phyloP scores from a whole-genome alignment of 768 basidiomycete species.

The Coprinopsis marcescibilis region DNA sequence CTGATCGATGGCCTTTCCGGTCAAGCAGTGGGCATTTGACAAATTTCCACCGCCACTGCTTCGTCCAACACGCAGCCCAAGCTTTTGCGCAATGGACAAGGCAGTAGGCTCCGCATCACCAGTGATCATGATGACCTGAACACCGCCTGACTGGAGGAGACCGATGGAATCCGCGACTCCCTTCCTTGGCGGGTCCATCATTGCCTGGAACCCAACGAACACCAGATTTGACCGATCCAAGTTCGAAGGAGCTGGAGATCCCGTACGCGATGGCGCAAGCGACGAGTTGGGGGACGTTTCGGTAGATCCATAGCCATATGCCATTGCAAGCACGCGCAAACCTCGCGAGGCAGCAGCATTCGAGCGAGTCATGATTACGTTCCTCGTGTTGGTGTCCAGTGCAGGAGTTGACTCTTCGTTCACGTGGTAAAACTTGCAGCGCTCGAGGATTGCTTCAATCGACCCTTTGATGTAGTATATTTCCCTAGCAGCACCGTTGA shows the following conservation, averaged over 20 bases:
- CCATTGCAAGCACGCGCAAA: slow-evolving; percentile 87
- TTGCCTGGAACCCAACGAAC: slow-evolving; percentile 91
- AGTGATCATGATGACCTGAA: slow-evolving; percentile 98
- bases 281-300: slow-evolving; percentile 29
- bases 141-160: slow-evolving; percentile 75
- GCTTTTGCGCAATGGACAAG: slow-evolving; percentile 76
- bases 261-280: slow-evolving; percentile 22
- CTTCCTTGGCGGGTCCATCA: slow-evolving; percentile 91
- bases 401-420: slow-evolving; percentile 82
- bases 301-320: slow-evolving; percentile 69
- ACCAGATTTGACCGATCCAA: slow-evolving; percentile 53
- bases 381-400: slow-evolving; percentile 64
- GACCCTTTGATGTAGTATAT: slow-evolving; percentile 91
- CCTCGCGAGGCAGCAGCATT: slow-evolving; percentile 67
- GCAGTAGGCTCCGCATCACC: slow-evolving; percentile 93
- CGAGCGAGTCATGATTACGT: slow-evolving; percentile 66
- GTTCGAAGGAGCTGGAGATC: slow-evolving; percentile 19
- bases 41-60: slow-evolving; percentile 41
- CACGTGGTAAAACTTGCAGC: slow-evolving; percentile 87
- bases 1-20: slow-evolving; percentile 79
- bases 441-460: slow-evolving; percentile 79
- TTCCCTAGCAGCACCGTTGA: slow-evolving; percentile 46
- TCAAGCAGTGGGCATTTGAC: slow-evolving; percentile 50
- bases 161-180: slow-evolving; percentile 90
- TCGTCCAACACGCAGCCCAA: slow-evolving; percentile 77